Base-by-base conservation (phyloP, 2,329 filamentous ascomycete genomes). In the Xylaria sp. region DNA sequence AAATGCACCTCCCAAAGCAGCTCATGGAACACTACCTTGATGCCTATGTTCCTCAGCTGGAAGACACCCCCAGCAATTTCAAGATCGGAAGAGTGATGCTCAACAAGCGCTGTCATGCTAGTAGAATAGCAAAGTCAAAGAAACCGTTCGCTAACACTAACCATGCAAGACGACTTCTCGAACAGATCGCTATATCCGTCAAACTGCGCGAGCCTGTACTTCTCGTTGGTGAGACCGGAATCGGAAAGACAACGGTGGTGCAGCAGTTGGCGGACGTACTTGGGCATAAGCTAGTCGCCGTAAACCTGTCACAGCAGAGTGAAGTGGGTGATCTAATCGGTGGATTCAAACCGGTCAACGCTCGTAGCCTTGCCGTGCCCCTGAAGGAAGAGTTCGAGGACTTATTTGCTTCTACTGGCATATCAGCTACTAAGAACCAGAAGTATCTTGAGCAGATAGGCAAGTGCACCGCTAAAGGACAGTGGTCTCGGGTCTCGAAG, bases 181-280 rank as follows among this genome's bases (percentile, higher is more conserved):
- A 99, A 72, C 91, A 95, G 71, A 89, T 97, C 58, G 86, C 90
- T 1, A 87, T 91, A 44, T 89, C 92, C 1, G 85, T 97, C 4
- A 86, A 89, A 63, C 84, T 92, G 68, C 83, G 85, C n/a, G 94
- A 99, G 70, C 92, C 95, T 3, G 84, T 96, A 1, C 78, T 99
- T 16, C 84, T 99, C 34, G 94, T 99, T n/a, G 94, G 94, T 71
- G 94, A 99, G 77, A 99, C 94, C 6, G 94, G 94, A 78, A 97
- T 96, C 54, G 94, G 94, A 68, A 99, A 99, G 76, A 99, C 94
- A 0, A 96, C 94, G 0, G 90, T 94, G 30, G 88, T 99, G 11
- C 94, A 99, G 73, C 92, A 97, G 71, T 79, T 99, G 58, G 92
- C 94, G 0, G 87, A 89, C 59, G 83, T 88, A 2, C 81, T 97